Evolutionary conservation across 495 filamentous ascomycete species (phyloP), one percentile per base, ranked within the genome.

Genomic region (Hypoxylon lienhwacheense): DNA sequence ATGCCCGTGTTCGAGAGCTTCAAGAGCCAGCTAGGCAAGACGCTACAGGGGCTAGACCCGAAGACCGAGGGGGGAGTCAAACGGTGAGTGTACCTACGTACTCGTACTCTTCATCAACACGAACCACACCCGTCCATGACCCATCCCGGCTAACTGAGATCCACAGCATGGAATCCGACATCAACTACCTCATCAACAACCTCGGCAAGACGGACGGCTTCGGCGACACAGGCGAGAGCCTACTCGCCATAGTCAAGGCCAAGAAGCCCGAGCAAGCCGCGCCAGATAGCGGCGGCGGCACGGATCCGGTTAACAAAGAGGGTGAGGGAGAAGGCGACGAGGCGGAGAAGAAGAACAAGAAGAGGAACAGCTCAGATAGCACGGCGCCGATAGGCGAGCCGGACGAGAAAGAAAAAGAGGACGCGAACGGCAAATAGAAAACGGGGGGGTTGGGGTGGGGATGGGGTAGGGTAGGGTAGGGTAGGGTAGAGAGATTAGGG

Each of bases 1-100:
- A 74, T 78, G 5, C 88, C 90, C 5, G 90, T 98, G 0, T 96
- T 96, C 61, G 80, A 77, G 41, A 90, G 81, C 67, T 98, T 97
- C 66, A 84, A 84, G 55, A 87, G 87, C 49, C 90, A 93, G 53
- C 85, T 91, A 74, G 85, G 84, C 3, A 84, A 81, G 47, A 86
- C 89, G 12, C 89, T 91, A 62, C 70, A 81, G 33, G 85, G 84
- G 40, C 80, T 87, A 24, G 73, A 73, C 12, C 74, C 92, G 15
- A 80, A 73, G 62, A 88, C 81, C 14, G 85, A 87, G 50, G 69
- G 70, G 26, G 90, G 83, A 8, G 86, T 85, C 61, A 78, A 80
- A 46, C 85, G 88, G 92, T 96, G 74, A 66, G 82, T 70, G 8
- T 16, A 15, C 6, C 16, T n/a, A 4, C 21, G 16, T 66, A 77